phyloP scores from a whole-genome alignment of 106 monocot species.

The Vanilla planifolia region DNA sequence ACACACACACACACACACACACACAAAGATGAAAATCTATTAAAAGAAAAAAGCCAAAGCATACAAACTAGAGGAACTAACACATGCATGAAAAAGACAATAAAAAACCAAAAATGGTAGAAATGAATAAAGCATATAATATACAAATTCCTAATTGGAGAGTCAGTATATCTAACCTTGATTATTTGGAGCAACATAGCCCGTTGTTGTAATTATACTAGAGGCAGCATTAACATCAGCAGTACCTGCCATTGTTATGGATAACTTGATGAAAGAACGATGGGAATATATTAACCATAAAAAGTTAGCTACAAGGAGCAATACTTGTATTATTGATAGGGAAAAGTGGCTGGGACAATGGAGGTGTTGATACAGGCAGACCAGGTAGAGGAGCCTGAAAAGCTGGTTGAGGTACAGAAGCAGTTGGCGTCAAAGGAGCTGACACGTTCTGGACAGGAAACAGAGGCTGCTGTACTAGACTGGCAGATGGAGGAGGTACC shows the following conservation, averaged over 20 bases:
- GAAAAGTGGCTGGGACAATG: constrained; percentile 79
- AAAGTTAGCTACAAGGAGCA: constrained; percentile 22
- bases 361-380: constrained; percentile 30
- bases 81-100: too few relatives aligned
- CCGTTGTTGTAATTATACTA: constrained; percentile 6
- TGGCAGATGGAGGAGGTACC: constrained; percentile 19
- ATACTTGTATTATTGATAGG: constrained; percentile 45
- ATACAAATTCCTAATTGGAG: too few relatives aligned
- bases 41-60: too few relatives aligned
- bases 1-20: too few relatives aligned
- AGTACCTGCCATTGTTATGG: constrained; percentile 25
- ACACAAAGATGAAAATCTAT: too few relatives aligned
- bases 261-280: constrained; percentile 14
- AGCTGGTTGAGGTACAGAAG: constrained; percentile 32
- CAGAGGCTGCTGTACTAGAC: constrained; percentile 45
- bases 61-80: too few relatives aligned
- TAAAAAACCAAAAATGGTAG: too few relatives aligned
- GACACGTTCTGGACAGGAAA: constrained; percentile 70
- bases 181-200: constrained; percentile 13
- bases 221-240: constrained; percentile 22
- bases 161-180: constrained; percentile 51
- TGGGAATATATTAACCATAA: constrained; percentile 17
- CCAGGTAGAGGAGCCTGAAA: constrained; percentile 38
- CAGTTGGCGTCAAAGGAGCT: constrained; percentile 27
- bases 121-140: too few relatives aligned